phyloP scores from a whole-genome alignment of 768 basidiomycete species.

The Rhodosporidiobolus odoratus region DNA sequence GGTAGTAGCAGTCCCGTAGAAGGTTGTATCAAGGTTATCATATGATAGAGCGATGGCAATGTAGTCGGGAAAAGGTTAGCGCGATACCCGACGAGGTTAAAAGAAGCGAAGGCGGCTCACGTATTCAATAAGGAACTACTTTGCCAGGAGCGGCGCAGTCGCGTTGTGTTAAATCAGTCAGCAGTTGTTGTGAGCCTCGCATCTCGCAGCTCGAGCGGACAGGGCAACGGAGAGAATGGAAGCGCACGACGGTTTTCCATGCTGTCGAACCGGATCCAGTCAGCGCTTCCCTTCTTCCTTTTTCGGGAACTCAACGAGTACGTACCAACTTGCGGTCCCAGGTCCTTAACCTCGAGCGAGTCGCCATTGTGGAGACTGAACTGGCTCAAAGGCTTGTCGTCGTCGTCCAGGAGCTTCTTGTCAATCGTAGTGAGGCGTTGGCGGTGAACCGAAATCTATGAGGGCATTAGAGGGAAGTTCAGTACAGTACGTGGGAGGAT shows the following conservation, averaged over 20 bases:
- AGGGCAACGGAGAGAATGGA: not conserved
- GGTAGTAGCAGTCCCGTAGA: no score
- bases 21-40: no score
- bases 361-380: conserved; percentile 59
- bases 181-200: no score
- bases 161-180: not conserved
- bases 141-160: not conserved
- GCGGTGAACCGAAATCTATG: conserved; percentile 15
- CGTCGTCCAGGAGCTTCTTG: conserved; percentile 59
- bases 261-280: not conserved
- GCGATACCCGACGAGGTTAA: not conserved
- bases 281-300: not conserved
- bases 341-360: conserved; percentile 75
- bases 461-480: no score
- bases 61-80: not conserved
- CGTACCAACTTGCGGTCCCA: conserved; percentile 73
- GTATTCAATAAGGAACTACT: conserved; percentile 81
- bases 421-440: conserved; percentile 53
- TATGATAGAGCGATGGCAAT: no score
- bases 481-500: no score
- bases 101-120: conserved; percentile 53
- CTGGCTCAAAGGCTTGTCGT: conserved; percentile 59
- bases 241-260: conserved; percentile 65
- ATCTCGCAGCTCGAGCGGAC: no score
- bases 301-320: no score